These are phyloP conservation scores for Ceratocystis albifundus DNA, from an alignment of 2,329 filamentous ascomycete species.

Conservation along the genomic window DNA sequence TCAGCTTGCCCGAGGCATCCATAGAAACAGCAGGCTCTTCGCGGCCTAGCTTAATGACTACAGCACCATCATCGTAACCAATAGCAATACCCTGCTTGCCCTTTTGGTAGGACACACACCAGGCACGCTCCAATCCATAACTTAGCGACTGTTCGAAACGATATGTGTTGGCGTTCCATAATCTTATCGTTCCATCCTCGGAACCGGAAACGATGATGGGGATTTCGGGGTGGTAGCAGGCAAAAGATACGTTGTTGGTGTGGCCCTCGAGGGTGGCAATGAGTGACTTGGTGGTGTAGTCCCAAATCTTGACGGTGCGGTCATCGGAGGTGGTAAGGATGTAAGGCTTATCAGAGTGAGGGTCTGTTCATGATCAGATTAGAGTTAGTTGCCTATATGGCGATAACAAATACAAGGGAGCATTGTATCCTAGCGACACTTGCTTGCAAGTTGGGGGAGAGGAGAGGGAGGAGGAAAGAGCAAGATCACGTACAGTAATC, in stretches of 20 bases:
- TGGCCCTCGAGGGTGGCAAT: slow-evolving; percentile 96
- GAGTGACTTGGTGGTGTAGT: slow-evolving; percentile 95
- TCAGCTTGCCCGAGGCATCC: slow-evolving; percentile 89
- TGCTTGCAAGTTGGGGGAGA: not conserved
- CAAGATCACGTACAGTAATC: slow-evolving; percentile 49
- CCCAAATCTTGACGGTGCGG: slow-evolving; percentile 94
- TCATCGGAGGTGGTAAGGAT: slow-evolving; percentile 95
- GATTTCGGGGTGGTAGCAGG: slow-evolving; percentile 92
- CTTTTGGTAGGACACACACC: slow-evolving; percentile 94
- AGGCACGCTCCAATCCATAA: slow-evolving; percentile 90
- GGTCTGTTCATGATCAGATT: slow-evolving; percentile 31
- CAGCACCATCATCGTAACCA: slow-evolving; percentile 93
- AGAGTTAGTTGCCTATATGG: not conserved
- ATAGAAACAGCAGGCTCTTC: slow-evolving; percentile 97
- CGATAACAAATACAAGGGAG: not conserved
- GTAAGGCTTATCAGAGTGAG: slow-evolving; percentile 66
- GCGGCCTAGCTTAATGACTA: slow-evolving; percentile 93
- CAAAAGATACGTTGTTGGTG: slow-evolving; percentile 95
- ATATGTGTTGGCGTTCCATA: slow-evolving; percentile 98
- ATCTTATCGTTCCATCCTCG: slow-evolving; percentile 92
- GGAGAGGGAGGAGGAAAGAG: not conserved
- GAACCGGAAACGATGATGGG: slow-evolving; percentile 96
- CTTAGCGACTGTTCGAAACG: slow-evolving; percentile 89
- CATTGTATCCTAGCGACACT: not conserved
- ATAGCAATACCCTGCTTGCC: slow-evolving; percentile 90